Percentiles rank a stretch among this genome's conserved stretches.
Conservation (phyloP, 2,329 filamentous ascomycete genomes). For the Amauroascus verrucosus region DNA sequence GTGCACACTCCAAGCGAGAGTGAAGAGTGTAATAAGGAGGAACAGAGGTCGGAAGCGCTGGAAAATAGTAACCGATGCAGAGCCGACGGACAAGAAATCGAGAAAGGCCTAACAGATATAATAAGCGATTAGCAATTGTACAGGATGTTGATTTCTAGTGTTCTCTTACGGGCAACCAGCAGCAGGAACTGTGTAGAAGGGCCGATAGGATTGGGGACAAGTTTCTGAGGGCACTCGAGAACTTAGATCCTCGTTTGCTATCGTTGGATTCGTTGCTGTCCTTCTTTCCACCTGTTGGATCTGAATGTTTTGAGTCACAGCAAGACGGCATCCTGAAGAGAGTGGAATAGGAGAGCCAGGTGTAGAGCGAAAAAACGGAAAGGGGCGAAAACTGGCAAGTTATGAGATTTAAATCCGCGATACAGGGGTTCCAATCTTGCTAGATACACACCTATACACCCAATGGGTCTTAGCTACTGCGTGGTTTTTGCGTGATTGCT, state of each 20-base stretch:
- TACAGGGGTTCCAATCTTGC: neutral
- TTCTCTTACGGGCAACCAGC: conserved; percentile 16
- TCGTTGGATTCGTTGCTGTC: neutral
- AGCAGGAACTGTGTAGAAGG: conserved; percentile 17
- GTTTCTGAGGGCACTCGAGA: conserved; percentile 3
- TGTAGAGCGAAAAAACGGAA: neutral
- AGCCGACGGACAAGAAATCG: conserved; percentile 16
- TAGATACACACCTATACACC: neutral
- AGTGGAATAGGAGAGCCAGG: neutral
- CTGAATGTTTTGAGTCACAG: neutral
- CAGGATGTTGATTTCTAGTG: neutral
- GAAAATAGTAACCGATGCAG: conserved; percentile 13
- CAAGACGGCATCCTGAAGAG: neutral
- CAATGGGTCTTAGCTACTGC: neutral
- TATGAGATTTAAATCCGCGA: neutral
- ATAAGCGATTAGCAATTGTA: neutral
- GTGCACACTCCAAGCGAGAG: conserved; percentile 13
- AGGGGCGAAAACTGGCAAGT: neutral
- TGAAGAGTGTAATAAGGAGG: conserved; percentile 14
- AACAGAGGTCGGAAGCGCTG: conserved; percentile 13
- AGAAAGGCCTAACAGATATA: conserved; percentile 12
- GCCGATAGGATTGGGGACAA: conserved; percentile 13
- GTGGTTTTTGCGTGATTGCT: conserved; percentile 4
- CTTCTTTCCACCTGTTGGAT: neutral
- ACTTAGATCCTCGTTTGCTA: neutral